A percentile compares a stretch with the other conserved stretches of the same genome.
Evolutionary conservation across 495 filamentous ascomycete genomes (phyloP).

Genomic region (Trichoderma parareesei): DNA sequence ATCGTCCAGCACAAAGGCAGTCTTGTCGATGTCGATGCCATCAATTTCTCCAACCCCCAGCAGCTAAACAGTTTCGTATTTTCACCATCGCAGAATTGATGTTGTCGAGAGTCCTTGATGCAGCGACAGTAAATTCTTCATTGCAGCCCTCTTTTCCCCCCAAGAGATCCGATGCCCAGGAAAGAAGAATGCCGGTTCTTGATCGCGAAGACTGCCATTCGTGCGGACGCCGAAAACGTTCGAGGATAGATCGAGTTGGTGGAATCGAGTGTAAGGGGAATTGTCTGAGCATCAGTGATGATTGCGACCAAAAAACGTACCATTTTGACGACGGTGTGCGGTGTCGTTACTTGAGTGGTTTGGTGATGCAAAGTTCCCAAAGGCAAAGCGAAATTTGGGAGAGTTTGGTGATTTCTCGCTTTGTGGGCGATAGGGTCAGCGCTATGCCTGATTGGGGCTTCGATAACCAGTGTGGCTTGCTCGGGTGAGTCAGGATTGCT

Average conservation of each 20-base stretch:
- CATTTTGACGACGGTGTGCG: slow-evolving; percentile 14
- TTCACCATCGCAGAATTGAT: neutral
- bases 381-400: slow-evolving; percentile 12
- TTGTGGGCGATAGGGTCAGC: slow-evolving; percentile 13
- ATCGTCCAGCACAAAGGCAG: neutral
- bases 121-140: neutral
- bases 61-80: neutral
- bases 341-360: slow-evolving; percentile 9
- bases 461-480: slow-evolving; percentile 5
- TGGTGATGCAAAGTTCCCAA: slow-evolving; percentile 13
- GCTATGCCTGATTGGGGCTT: slow-evolving; percentile 8
- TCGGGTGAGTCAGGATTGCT: neutral
- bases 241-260: neutral
- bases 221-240: slow-evolving; percentile 6
- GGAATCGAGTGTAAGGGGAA: neutral
- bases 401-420: slow-evolving; percentile 14
- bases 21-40: neutral
- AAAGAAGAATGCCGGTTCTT: neutral
- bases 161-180: neutral
- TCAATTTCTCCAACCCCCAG: neutral
- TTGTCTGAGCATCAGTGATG: slow-evolving; percentile 2
- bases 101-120: neutral
- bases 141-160: neutral
- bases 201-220: slow-evolving; percentile 8
- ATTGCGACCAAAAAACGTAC: neutral